A percentile compares a stretch with the other conserved stretches of the same genome.
These are phyloP conservation scores for Epichloe bromicola DNA, from an alignment of 2,329 filamentous ascomycete genomes.

Conservation along the genomic window DNA sequence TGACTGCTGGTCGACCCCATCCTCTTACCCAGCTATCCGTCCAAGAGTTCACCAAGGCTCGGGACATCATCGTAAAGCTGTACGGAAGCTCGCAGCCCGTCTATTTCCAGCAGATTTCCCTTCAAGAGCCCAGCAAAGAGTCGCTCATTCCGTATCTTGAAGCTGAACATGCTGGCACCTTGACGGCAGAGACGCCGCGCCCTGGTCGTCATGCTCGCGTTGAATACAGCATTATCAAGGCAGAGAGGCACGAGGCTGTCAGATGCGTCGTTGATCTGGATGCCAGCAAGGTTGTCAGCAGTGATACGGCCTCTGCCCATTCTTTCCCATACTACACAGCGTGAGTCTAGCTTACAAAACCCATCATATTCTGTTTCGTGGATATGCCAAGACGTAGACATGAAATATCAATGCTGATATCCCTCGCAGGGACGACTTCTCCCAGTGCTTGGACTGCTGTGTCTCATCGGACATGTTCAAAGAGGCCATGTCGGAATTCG, in stretches of 20 bases:
- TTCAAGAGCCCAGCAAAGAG: conserved; percentile 48
- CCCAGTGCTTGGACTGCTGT: conserved; percentile 26
- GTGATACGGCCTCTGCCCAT: conserved; percentile 12
- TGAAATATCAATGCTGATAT: neutral
- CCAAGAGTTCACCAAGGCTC: conserved; percentile 35
- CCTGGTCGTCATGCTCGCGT: conserved; percentile 34
- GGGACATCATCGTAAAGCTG: conserved; percentile 28
- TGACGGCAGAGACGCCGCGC: conserved; percentile 28
- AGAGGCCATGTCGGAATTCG: conserved; percentile 32
- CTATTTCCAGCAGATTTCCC: conserved; percentile 45
- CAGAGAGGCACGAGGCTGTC: conserved; percentile 19
- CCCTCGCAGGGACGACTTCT: conserved; percentile 23
- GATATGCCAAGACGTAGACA: neutral
- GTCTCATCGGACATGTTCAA: conserved; percentile 31
- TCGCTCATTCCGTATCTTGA: conserved; percentile 47
- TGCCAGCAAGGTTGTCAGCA: conserved; percentile 16
- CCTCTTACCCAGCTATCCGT: conserved; percentile 37
- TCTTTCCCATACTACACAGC: conserved; percentile 23
- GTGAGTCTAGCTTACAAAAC: neutral
- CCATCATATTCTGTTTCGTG: too few relatives aligned
- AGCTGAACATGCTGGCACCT: conserved; percentile 42
- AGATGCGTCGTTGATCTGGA: conserved; percentile 27
- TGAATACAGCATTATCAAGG: conserved; percentile 28
- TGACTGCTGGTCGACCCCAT: conserved; percentile 12
- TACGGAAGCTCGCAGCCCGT: conserved; percentile 13